Evolutionary conservation across 2,329 filamentous ascomycete genomes (phyloP).

Genomic region (Pezicula carpinea): DNA sequence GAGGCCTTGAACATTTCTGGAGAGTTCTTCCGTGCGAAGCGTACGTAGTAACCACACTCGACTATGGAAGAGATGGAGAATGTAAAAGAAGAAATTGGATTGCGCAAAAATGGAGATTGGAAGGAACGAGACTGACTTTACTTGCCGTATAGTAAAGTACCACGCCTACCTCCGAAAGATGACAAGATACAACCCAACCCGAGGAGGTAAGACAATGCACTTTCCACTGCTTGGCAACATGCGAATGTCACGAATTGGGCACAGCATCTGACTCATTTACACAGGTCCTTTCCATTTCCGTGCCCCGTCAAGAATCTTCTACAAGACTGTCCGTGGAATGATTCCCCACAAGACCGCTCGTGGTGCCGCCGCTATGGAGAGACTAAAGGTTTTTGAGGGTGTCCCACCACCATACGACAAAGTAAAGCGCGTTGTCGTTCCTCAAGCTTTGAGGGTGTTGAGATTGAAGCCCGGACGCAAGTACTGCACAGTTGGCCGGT

Average conservation of each 20-base stretch:
- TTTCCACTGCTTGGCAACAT: neutral
- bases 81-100: conserved; percentile 8
- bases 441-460: conserved; percentile 94
- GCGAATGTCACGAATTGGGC: neutral
- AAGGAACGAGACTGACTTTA: conserved; percentile 40
- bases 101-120: conserved; percentile 8
- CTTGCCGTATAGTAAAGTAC: conserved; percentile 85
- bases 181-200: conserved; percentile 99
- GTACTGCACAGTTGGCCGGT: conserved; percentile 98
- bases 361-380: conserved; percentile 92
- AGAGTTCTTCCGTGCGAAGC: conserved; percentile 99
- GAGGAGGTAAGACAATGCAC: conserved; percentile 68
- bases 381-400: conserved; percentile 99
- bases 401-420: conserved; percentile 98
- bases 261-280: conserved; percentile 29
- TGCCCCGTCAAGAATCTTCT: conserved; percentile 98
- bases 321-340: conserved; percentile 99
- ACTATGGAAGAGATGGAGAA: conserved; percentile 2
- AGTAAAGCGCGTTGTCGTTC: conserved; percentile 99
- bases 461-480: conserved; percentile 98
- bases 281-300: conserved; percentile 99
- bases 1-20: conserved; percentile 99
- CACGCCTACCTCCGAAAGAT: conserved; percentile 99
- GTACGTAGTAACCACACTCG: conserved; percentile 60
- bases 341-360: conserved; percentile 99